Evolutionary conservation across 202 grass and related monocot species (phyloP).

Genomic region (Bolboschoenoplectus hybrid): DNA sequence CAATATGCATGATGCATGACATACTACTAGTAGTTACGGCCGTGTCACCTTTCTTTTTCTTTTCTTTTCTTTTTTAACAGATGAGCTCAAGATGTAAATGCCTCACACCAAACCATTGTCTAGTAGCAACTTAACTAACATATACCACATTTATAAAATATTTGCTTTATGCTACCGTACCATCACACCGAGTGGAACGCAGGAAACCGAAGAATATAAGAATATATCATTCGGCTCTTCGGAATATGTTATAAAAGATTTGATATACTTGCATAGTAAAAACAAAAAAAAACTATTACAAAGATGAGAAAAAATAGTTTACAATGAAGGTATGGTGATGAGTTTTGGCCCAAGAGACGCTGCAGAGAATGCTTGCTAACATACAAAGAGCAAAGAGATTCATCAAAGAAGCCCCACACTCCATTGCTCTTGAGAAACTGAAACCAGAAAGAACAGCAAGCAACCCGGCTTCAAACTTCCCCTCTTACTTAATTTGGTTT

Average conservation of each 20-base stretch:
- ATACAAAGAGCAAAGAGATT: not conserved
- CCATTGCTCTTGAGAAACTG: not conserved
- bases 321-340: constrained; percentile 36
- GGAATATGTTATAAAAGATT: not conserved
- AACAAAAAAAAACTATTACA: not conserved
- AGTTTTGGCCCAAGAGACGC: constrained; percentile 24
- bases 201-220: not conserved
- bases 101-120: not conserved
- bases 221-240: not conserved
- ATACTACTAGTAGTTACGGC: not conserved
- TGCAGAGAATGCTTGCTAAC: constrained; percentile 11
- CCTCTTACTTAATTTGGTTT: not conserved
- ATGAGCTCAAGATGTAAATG: not conserved
- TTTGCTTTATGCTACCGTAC: not conserved
- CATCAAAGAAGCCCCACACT: not conserved
- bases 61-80: not conserved
- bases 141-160: not conserved
- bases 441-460: not conserved
- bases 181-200: not conserved
- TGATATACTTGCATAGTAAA: not conserved
- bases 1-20: not conserved
- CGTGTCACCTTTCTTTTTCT: not conserved
- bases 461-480: no score
- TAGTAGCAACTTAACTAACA: not conserved
- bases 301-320: not conserved